Base-by-base conservation (phyloP, 2,329 filamentous ascomycete genomes). In the Colletotrichum tropicicola region DNA sequence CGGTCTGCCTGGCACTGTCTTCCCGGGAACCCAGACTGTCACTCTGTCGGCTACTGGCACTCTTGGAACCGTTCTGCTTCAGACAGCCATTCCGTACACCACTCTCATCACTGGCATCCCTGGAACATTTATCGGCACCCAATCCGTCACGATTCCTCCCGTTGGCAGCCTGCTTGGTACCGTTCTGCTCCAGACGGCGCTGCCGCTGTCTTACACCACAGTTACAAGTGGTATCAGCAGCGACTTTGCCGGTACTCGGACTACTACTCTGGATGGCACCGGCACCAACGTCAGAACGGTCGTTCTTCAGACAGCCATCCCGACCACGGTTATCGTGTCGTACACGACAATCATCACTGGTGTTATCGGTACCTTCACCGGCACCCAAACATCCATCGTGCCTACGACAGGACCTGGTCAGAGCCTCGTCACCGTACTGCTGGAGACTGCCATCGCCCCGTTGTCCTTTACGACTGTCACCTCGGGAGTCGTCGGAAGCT, bases 321-420 rank as follows among this genome's bases (percentile, higher is more conserved):
- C 60, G n/a, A 41, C 28, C 4, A 32, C 43, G 15, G 43, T 57
- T 13, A 47, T 48, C 17, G 43, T 59, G 8, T 58, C 59, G 10
- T 63, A 63, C 45, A 51, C 47, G 19, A 63, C 59, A 3, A 52
- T 63, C 1, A 58, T 45, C 21, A 59, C 53, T 6, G 54, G 59
- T 1, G 37, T 59, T 6, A 12, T 51, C 4, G 53, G 59, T 1
- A 52, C 45, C 3, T 63, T 63, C 21, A 23, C 28, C 0, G 59
- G 59, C 4, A 63, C 54, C 5, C 37, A 41, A 13, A 51, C 47
- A 3, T 44, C 37, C 7, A 63, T 54, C 3, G 19, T 59, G 5
- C 15, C 59, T 2, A 41, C 59, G 8, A 58, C 44, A 19, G 59
- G 59, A 15, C 43, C 44, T 21, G 54, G 43, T 19, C 54, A 57